Conservation (phyloP, 2,329 filamentous ascomycete species). For the Colletotrichum nymphaeae region DNA sequence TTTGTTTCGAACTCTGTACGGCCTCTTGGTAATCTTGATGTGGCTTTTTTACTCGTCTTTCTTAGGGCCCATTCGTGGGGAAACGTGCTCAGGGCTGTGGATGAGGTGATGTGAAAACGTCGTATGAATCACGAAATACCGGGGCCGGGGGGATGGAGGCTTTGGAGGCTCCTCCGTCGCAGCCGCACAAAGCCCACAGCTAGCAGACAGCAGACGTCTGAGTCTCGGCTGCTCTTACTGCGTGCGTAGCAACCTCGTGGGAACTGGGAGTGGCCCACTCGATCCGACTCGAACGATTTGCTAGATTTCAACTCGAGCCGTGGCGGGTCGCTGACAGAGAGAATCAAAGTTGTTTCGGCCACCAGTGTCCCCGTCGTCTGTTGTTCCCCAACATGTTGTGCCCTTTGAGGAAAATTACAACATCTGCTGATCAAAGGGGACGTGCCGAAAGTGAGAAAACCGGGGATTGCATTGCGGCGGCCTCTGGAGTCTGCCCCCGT, state of each 20-base stretch:
- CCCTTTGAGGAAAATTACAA: conserved; percentile 11
- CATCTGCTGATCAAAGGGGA: conserved; percentile 13
- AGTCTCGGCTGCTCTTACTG: background rate
- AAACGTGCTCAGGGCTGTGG: conserved; percentile 36
- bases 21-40: background rate
- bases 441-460: conserved; percentile 32
- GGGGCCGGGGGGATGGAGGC: background rate
- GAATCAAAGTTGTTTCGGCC: background rate
- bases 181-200: background rate
- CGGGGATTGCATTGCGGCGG: background rate
- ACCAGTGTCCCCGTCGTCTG: background rate
- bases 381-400: conserved; percentile 3
- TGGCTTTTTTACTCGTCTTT: background rate
- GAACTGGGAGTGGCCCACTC: background rate
- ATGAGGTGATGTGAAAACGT: conserved; percentile 30
- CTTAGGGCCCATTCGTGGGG: conserved; percentile 12
- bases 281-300: background rate
- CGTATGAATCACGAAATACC: conserved; percentile 12
- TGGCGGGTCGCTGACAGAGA: conserved; percentile 1
- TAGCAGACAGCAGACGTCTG: background rate
- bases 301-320: background rate
- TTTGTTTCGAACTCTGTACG: conserved; percentile 29
- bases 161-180: background rate
- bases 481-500: background rate
- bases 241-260: background rate